Base-by-base conservation (phyloP, 2,329 filamentous ascomycete genomes). In the Thielaviopsis musarum region DNA sequence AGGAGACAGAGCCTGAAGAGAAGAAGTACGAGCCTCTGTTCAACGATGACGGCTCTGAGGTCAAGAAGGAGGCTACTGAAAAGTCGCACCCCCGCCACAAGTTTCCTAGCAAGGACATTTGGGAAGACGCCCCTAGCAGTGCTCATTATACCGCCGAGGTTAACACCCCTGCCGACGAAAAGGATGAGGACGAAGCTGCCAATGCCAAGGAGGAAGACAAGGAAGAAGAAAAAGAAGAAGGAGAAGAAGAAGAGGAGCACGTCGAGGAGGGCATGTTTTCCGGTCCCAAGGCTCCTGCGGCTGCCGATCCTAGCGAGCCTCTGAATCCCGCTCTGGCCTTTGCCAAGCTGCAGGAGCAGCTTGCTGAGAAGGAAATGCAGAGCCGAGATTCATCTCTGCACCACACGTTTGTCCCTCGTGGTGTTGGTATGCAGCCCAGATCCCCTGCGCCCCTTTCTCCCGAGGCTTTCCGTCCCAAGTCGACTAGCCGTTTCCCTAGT, bases 21-120 rank as follows among this genome's bases (percentile, higher is more conserved):
- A 85, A 91, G 66, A 91, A 97, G 69, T 97, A 97, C 67, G 91
- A 97, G 69, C 93, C 93, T 1, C 74, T 98, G 3, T 98, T 98
- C 71, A 84, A 88, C 0, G 90, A 93, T 60, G 87, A 62, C 38
- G 60, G 19, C 41, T 56, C 51, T 5, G 38, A 91, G 17, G 77
- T 79, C 3, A 79, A 82, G 59, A 74, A 77, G 58, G 72, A 77
- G 26, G 68, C 69, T 34, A 66, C 69, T 9, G 66, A 72, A 48
- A 59, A 67, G 54, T 68, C 69, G 51, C 68, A 69, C 64, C 73
- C 78, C 62, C 80, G 82, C 63, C 85, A 85, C 62, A 71, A 79
- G 63, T 98, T 98, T 71, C 93, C 93, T 1, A 96, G 91, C 70
- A 87, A 91, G 69, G 93, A 98, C 69, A 82, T 97, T 49, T 98